phyloP scores from a whole-genome alignment of 768 basidiomycete genomes.

The Mycena galericulata region DNA sequence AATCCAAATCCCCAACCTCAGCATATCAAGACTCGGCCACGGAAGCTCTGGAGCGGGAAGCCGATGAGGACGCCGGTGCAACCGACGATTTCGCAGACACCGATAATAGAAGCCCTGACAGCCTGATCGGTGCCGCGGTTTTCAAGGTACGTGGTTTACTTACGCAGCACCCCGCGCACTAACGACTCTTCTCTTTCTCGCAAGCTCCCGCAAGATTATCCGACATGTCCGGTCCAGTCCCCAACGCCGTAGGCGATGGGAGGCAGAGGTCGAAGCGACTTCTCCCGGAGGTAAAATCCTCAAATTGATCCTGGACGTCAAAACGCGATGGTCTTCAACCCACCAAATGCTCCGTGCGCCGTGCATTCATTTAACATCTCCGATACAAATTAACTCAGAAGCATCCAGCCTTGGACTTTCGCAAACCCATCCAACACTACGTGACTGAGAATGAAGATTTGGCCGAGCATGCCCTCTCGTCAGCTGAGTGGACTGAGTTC shows the following conservation, averaged over 20 bases:
- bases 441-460: conserved; percentile 35
- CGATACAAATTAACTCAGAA: neutral
- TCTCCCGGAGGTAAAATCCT: neutral
- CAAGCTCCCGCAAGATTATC: conserved; percentile 9
- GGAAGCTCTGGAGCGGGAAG: neutral
- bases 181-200: neutral
- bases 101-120: neutral
- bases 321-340: neutral
- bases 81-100: neutral
- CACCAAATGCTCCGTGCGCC: conserved; percentile 1
- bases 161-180: too few species aligned
- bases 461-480: conserved; percentile 25
- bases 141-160: neutral
- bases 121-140: neutral
- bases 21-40: conserved; percentile 19
- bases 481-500: conserved; percentile 45
- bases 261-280: neutral
- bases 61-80: neutral
- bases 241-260: neutral
- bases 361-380: too few species aligned
- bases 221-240: conserved; percentile 8
- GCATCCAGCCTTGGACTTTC: conserved; percentile 38
- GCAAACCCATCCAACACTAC: conserved; percentile 26
- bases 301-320: neutral
- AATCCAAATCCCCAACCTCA: neutral